These are phyloP conservation scores for Penicillium flavigenum DNA, from an alignment of 495 filamentous ascomycete species.

Conservation along the genomic window DNA sequence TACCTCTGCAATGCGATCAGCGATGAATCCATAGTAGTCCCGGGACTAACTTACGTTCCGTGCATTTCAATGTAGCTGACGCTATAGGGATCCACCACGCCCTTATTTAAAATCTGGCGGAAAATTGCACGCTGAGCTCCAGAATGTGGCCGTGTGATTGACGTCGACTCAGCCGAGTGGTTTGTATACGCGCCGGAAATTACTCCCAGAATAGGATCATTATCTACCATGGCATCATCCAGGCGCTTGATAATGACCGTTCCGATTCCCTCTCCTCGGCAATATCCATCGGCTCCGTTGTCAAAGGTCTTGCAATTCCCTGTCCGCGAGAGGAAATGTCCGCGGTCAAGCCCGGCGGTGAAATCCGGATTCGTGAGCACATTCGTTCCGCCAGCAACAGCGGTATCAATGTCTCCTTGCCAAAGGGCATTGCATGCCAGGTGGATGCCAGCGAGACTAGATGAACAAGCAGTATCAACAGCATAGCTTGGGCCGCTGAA, in stretches of 20 bases:
- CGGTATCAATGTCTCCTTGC: background rate
- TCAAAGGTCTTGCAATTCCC: constrained; percentile 82
- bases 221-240: constrained; percentile 69
- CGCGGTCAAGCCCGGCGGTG: constrained; percentile 77
- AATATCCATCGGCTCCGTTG: constrained; percentile 74
- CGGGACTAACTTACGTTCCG: too few species aligned
- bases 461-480: background rate
- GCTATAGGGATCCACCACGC: too few species aligned
- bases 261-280: constrained; percentile 69
- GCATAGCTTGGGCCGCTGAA: background rate
- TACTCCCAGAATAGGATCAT: constrained; percentile 68
- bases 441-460: background rate
- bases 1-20: too few species aligned
- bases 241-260: constrained; percentile 72
- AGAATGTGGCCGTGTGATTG: too few species aligned
- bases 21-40: too few species aligned
- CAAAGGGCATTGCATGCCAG: background rate
- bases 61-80: constrained; percentile 89
- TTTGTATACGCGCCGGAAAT: constrained; percentile 70
- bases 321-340: constrained; percentile 76
- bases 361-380: constrained; percentile 80
- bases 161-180: constrained; percentile 71
- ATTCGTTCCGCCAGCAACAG: constrained; percentile 37
- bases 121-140: too few species aligned
- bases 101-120: too few species aligned